Evolutionary conservation across 352 stramenopile species (phyloP).

Genomic region (Phytophthora macrochlamydospora): DNA sequence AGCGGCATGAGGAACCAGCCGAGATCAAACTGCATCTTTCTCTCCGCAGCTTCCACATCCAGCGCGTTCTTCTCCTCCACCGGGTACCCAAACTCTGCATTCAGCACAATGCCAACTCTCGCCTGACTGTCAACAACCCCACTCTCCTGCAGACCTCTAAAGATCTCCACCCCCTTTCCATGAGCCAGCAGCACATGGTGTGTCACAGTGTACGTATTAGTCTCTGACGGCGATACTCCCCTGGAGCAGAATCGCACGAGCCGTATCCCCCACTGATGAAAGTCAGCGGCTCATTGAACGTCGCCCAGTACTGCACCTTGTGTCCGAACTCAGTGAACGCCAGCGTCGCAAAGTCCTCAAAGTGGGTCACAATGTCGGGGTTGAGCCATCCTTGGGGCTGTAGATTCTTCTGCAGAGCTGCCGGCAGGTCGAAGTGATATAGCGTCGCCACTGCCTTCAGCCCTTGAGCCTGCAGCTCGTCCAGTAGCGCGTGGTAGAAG

Average conservation of each 20-base stretch:
- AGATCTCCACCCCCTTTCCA: slow-evolving; percentile 82
- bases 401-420: slow-evolving; percentile 81
- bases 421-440: slow-evolving; percentile 96
- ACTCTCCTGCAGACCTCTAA: slow-evolving; percentile 70
- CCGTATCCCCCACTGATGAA: slow-evolving; percentile 89
- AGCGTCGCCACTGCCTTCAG: slow-evolving; percentile 93
- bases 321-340: slow-evolving; percentile 92
- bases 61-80: slow-evolving; percentile 57
- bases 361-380: slow-evolving; percentile 60
- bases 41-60: slow-evolving; percentile 69
- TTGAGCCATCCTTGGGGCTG: slow-evolving; percentile 72
- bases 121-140: slow-evolving; percentile 43
- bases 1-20: slow-evolving; percentile 95
- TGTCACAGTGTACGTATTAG: slow-evolving; percentile 57
- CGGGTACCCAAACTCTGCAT: slow-evolving; percentile 77
- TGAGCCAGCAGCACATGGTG: slow-evolving; percentile 94
- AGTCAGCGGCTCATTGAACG: slow-evolving; percentile 94
- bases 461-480: slow-evolving; percentile 65
- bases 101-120: slow-evolving; percentile 93
- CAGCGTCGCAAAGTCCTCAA: slow-evolving; percentile 89
- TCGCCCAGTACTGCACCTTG: slow-evolving; percentile 94
- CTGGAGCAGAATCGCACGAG: slow-evolving; percentile 53
- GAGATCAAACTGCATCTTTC: slow-evolving; percentile 90
- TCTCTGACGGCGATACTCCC: slow-evolving; percentile 37
- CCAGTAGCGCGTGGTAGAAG: slow-evolving; percentile 87